phyloP scores from a whole-genome alignment of 2,329 filamentous ascomycete species.

The Sporothrix mexicana region DNA sequence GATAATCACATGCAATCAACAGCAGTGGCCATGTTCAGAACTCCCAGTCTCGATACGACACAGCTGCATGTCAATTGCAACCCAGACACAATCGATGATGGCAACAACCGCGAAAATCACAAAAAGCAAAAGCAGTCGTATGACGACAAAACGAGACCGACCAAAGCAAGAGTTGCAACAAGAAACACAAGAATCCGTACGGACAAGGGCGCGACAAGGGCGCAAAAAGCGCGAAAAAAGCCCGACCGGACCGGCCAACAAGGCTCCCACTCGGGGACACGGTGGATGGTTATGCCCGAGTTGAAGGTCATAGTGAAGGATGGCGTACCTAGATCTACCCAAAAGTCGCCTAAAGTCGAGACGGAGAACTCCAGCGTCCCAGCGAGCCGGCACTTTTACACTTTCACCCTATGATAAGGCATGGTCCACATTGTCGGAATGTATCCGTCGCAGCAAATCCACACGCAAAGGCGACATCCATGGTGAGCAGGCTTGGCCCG shows the following conservation, averaged over 20 bases:
- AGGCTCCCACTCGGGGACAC: neutral
- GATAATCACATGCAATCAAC: conserved; percentile 8
- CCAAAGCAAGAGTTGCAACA: neutral
- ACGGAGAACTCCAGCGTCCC: neutral
- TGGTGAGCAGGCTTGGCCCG: neutral
- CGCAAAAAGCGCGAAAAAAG: neutral
- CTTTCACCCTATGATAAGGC: neutral
- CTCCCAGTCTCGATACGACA: too few relatives aligned
- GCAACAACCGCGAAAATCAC: neutral
- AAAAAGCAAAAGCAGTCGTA: neutral
- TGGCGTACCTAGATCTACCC: neutral
- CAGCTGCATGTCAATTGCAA: too few relatives aligned
- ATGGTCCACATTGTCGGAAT: conserved; percentile 1
- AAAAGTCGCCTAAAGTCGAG: neutral
- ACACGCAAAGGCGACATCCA: neutral
- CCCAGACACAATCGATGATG: neutral
- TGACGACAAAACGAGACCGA: neutral
- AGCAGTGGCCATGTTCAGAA: too few relatives aligned
- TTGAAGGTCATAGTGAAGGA: neutral
- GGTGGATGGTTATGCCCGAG: neutral
- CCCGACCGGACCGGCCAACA: neutral
- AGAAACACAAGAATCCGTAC: too few relatives aligned
- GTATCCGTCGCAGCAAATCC: neutral
- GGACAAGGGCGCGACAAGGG: neutral
- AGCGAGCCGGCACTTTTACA: neutral